Percentiles rank a stretch among this genome's conserved stretches.
Evolutionary conservation across 2,329 filamentous ascomycete genomes (phyloP).

Genomic region (Simplicillium sp.): DNA sequence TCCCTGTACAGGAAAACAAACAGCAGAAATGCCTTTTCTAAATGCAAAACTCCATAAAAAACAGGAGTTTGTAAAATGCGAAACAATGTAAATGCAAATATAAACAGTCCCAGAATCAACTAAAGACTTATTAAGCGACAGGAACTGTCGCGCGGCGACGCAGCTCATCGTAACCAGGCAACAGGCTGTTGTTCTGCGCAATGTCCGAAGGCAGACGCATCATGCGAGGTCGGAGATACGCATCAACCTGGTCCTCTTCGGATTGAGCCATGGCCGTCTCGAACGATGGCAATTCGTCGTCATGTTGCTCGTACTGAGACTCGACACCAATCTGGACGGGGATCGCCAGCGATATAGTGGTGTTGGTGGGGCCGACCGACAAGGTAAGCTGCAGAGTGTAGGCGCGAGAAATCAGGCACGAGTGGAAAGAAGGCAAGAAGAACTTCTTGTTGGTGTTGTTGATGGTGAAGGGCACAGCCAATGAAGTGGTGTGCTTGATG

Average conservation of each 20-base stretch:
- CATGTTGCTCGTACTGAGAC: conserved; percentile 19
- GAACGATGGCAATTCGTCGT: conserved; percentile 35
- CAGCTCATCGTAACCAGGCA: conserved; percentile 30
- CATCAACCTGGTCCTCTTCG: conserved; percentile 33
- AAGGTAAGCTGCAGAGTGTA: conserved; percentile 42
- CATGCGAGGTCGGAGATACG: conserved; percentile 30
- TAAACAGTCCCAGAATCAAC: conserved; percentile 3
- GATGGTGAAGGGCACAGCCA: conserved; percentile 39
- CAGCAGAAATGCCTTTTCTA: not conserved
- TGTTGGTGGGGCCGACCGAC: conserved; percentile 30
- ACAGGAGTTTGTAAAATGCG: not conserved
- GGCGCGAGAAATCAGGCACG: conserved; percentile 45
- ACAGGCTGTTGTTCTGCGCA: conserved; percentile 19
- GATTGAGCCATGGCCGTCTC: conserved; percentile 33
- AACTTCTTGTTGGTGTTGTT: conserved; percentile 36
- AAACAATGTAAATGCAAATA: conserved; percentile 5
- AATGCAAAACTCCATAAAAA: conserved; percentile 9
- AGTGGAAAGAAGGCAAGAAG: conserved; percentile 49
- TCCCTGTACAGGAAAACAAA: too few relatives aligned
- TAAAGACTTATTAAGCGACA: too few relatives aligned
- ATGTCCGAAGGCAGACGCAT: conserved; percentile 22
- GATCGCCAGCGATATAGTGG: conserved; percentile 32
- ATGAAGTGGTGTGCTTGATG: conserved; percentile 27
- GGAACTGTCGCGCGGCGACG: conserved; percentile 9
- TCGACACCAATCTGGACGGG: conserved; percentile 43